Base-by-base conservation (phyloP, 306 rosid genomes). In the Casuarina equisetifolia region DNA sequence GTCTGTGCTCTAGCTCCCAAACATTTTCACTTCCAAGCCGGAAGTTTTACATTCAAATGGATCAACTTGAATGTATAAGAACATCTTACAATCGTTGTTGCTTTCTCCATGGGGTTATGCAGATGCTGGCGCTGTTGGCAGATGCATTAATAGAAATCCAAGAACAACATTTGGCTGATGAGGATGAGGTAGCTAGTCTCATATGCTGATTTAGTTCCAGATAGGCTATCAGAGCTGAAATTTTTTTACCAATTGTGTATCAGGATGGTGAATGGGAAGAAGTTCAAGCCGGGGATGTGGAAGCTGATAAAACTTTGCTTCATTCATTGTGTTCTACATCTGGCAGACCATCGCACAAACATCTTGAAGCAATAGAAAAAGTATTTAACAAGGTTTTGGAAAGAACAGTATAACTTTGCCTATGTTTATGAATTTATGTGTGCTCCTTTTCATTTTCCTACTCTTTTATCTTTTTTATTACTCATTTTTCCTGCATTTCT, bases 231-330 rank as follows among this genome's bases (percentile, higher is more conserved):
- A 19, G 69, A 74, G 16, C 67, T 50, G 70, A 35, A 76, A 72
- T 64, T 40, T 44, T 67, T 50, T 38, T 52, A 70, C 35, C 52
- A 20, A 73, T 72, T 79, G 64, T 78, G 76, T 63, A 59, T 74
- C 95, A 90, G 98, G 98, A 89, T 74, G 87, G 93, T 76, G 97
- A 92, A 76, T 92, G 98, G 98, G 97, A 94, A 90, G 98, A 94
- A 84, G 82, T 85, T 79, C 86, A 83, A 79, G 84, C 84, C 1
- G 90, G 82, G 69, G 85, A 79, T 46, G 74, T 43, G 48, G 91
- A 82, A 75, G 74, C 84, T 58, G 92, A 89, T 73, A 86, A 69
- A 77, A 85, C 85, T 62, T 72, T 90, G 82, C 83, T 90, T 67
- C 82, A 74, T 80, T 82, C 94, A 44, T 67, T 82, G 44, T 84